Conservation (phyloP, 352 stramenopile genomes). For the Pythium aphanidermatum region DNA sequence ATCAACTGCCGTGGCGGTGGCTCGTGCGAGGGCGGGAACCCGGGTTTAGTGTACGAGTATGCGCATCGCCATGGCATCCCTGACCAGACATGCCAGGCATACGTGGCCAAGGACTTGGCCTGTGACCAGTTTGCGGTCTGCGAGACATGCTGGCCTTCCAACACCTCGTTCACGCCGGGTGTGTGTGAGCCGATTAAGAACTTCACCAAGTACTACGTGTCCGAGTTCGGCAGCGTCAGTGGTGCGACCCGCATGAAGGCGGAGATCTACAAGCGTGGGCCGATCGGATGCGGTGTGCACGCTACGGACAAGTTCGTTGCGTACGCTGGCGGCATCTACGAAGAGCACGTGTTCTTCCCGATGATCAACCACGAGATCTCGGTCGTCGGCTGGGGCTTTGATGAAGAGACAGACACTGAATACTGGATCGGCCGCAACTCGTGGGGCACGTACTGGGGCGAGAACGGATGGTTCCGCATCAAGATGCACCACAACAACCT, state of each 20-base stretch:
- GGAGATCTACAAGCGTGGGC: slow-evolving; percentile 89
- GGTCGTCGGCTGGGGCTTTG: slow-evolving; percentile 82
- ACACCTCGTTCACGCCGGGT: slow-evolving; percentile 80
- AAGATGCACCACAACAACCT: slow-evolving; percentile 89
- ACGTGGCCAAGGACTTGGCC: slow-evolving; percentile 79
- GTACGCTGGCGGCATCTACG: slow-evolving; percentile 80
- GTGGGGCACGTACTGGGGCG: slow-evolving; percentile 91
- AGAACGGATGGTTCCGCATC: slow-evolving; percentile 91
- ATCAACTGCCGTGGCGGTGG: slow-evolving; percentile 83
- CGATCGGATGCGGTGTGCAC: slow-evolving; percentile 85
- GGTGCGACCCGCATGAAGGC: slow-evolving; percentile 88
- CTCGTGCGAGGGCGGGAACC: slow-evolving; percentile 76
- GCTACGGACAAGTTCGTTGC: slow-evolving; percentile 81
- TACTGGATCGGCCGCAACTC: slow-evolving; percentile 93
- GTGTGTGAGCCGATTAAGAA: slow-evolving; percentile 80
- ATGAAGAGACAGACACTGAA: slow-evolving; percentile 80
- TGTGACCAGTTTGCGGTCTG: slow-evolving; percentile 77
- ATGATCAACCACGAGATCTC: slow-evolving; percentile 89
- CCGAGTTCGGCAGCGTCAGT: slow-evolving; percentile 85
- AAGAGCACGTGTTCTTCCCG: slow-evolving; percentile 73
- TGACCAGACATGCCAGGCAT: slow-evolving; percentile 90
- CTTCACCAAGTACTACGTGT: slow-evolving; percentile 88
- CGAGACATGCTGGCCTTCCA: slow-evolving; percentile 85
- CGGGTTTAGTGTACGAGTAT: slow-evolving; percentile 82
- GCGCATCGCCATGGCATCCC: slow-evolving; percentile 85